Evolutionary conservation across 441 rosid species (phyloP).

Genomic region (Kokia cookei): DNA sequence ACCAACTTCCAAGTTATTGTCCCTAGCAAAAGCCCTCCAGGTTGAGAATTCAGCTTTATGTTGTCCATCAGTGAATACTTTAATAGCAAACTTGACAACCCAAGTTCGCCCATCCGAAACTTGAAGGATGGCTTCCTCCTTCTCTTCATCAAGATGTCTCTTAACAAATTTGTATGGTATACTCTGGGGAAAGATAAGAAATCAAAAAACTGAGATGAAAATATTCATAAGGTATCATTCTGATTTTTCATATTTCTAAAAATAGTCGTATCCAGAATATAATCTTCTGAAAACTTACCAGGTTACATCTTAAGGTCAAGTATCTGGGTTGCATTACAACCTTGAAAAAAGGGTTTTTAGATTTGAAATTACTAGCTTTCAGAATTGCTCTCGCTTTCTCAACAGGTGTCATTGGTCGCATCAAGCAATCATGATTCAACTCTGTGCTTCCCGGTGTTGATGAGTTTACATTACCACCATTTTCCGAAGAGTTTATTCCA

Average conservation of each 20-base stretch:
- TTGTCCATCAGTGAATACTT: background rate
- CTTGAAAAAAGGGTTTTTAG: slow-evolving; percentile 1
- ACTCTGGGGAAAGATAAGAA: background rate
- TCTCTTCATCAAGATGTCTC: background rate
- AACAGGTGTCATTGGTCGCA: background rate
- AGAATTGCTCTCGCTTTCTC: background rate
- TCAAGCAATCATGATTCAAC: background rate
- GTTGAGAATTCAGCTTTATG: background rate
- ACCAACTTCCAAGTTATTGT: slow-evolving; percentile 9
- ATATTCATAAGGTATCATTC: background rate
- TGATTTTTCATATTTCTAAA: background rate
- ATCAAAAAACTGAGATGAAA: background rate
- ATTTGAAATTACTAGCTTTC: background rate
- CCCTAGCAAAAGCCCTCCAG: background rate
- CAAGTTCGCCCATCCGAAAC: background rate
- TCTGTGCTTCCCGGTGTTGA: background rate
- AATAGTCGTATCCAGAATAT: background rate
- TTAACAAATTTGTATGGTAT: background rate
- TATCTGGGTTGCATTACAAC: slow-evolving; percentile 7
- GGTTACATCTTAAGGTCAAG: background rate
- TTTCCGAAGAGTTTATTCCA: background rate
- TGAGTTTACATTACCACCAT: background rate
- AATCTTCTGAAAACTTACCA: slow-evolving; percentile 4
- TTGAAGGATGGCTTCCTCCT: background rate
- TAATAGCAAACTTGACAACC: background rate